phyloP scores from a whole-genome alignment of 192 early-diverging fungal species.

The Gryganskiella cystojenkinii region DNA sequence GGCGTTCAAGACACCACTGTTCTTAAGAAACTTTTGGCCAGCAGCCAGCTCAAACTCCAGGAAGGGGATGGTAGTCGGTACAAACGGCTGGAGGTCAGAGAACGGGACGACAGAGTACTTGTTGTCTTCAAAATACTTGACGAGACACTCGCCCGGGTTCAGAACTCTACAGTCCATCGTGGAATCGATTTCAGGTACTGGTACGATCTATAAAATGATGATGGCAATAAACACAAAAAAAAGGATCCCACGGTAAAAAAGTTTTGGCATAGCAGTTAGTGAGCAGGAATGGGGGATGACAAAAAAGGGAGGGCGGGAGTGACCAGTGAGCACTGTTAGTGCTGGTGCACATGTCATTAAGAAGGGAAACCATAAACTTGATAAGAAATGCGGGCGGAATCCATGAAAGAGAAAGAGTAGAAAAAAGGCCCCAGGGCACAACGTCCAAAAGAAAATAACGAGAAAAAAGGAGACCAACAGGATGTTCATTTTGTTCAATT shows the following conservation, averaged over 20 bases:
- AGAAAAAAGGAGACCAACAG: too few species aligned
- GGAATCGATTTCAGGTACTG: slow-evolving; percentile 50
- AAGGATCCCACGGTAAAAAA: slow-evolving; percentile 19
- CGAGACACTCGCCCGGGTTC: slow-evolving; percentile 45
- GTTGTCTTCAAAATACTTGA: slow-evolving; percentile 55
- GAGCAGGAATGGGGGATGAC: slow-evolving; percentile 1
- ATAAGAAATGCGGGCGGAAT: slow-evolving; percentile 19
- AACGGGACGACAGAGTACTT: slow-evolving; percentile 48
- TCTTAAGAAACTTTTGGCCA: slow-evolving; percentile 52
- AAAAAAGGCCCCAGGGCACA: not conserved
- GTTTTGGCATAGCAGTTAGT: not conserved
- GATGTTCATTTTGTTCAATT: too few species aligned
- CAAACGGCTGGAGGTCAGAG: slow-evolving; percentile 45
- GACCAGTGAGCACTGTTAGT: not conserved
- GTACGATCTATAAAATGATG: slow-evolving; percentile 44
- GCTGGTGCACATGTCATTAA: slow-evolving; percentile 22
- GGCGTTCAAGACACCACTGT: slow-evolving; percentile 44
- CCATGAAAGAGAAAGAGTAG: not conserved
- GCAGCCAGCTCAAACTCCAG: slow-evolving; percentile 37
- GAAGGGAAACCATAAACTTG: slow-evolving; percentile 25
- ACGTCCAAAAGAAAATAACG: not conserved
- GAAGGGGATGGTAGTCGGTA: slow-evolving; percentile 46
- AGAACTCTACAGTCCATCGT: slow-evolving; percentile 41
- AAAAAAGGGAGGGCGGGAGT: not conserved
- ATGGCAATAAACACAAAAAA: not conserved